Evolutionary conservation across 371 early-diverging fungal genomes (phyloP), one percentile per base, ranked within the genome.

Genomic region (Mucor sp.): DNA sequence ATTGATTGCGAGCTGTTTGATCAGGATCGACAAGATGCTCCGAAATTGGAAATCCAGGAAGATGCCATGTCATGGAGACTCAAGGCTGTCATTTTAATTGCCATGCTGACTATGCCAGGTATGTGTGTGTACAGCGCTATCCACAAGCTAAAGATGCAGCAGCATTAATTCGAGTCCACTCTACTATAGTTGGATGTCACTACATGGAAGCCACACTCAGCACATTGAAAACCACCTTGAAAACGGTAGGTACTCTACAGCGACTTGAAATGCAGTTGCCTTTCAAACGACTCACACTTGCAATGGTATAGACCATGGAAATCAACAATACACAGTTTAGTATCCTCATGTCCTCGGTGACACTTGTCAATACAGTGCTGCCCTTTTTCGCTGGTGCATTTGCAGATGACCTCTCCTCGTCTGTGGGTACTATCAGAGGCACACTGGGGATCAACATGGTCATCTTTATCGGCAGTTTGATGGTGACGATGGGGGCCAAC

Each of bases 291-390:
- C 17, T 44, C 44, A 44, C 6, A 33, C 33, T 7, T 7, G 33
- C 33, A 33, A 7, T 6, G 7, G 17, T 44, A 41, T 33, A 81
- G 81, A 56, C 67, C 17, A 78, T 81, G 81, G 63, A 74, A 7
- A 90, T 90, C 64, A 84, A 89, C 58, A 91, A 91, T 73, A 81
- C 90, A 9, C 87, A 91, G 59, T 91, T 90, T 65, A 86, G 91
- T 58, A 85, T 89, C 17, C 76, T 91, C 8, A 77, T 90, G 59
- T 90, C 91, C 23, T 81, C 90, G 6, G 90, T 91, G 3, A 86
- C 90, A 8, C 77, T 90, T 12, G 89, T 91, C 28, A 89, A 89
- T 69, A 91, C 91, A 0, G 67, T 91, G 11, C 63, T 91, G 28
- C 91, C 91, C 1, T 72, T 91, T 6, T 65, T 91, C 2, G 91